A percentile compares a stretch with the other conserved stretches of the same genome.
These are phyloP conservation scores for Immersiporthe knoxdaviesiana DNA, from an alignment of 2,329 filamentous ascomycete species.

Conservation along the genomic window DNA sequence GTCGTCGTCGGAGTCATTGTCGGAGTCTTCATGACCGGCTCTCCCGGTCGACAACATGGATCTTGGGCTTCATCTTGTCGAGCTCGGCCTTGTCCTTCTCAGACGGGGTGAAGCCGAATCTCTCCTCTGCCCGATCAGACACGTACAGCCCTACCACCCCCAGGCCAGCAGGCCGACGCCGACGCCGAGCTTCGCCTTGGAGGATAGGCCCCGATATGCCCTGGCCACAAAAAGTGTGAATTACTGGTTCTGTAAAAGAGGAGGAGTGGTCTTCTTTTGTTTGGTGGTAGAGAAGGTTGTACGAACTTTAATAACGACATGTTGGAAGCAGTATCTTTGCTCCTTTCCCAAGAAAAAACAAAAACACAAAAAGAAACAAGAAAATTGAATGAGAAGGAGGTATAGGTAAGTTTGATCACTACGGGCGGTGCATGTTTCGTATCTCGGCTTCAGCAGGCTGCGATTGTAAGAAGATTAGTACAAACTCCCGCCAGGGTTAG, in stretches of 20 bases:
- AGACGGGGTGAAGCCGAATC: conserved; percentile 71
- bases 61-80: conserved; percentile 62
- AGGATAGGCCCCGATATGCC: conserved; percentile 71
- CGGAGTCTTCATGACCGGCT: conserved; percentile 30
- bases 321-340: background rate
- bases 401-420: background rate
- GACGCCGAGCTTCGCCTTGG: conserved; percentile 70
- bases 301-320: conserved; percentile 29
- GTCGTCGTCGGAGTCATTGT: background rate
- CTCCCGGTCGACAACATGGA: conserved; percentile 62
- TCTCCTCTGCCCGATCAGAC: conserved; percentile 73
- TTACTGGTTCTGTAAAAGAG: background rate
- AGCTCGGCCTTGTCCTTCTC: conserved; percentile 74
- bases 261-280: background rate
- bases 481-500: no score
- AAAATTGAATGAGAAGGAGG: no score
- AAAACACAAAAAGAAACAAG: no score
- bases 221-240: conserved; percentile 42
- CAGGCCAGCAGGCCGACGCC: conserved; percentile 78
- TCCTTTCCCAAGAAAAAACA: no score
- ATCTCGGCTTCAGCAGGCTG: background rate
- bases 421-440: background rate
- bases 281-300: background rate
- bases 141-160: conserved; percentile 72
- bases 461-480: background rate